These are phyloP conservation scores for Penicillium manginii DNA, from an alignment of 495 filamentous ascomycete species.

Conservation along the genomic window DNA sequence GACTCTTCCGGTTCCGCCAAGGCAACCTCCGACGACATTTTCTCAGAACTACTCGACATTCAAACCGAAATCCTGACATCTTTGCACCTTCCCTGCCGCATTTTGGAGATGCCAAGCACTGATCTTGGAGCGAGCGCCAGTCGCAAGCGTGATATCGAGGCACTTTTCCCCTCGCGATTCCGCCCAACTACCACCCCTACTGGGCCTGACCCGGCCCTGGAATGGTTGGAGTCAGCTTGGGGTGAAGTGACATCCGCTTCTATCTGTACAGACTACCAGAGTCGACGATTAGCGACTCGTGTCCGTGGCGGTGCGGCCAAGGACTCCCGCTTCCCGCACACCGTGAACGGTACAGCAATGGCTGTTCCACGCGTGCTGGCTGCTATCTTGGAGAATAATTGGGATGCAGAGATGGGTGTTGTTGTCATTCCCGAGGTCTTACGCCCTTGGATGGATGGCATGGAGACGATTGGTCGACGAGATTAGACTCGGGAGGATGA, in stretches of 20 bases:
- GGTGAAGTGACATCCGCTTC: conserved; percentile 91
- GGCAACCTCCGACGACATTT: conserved; percentile 57
- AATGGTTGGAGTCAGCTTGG: conserved; percentile 74
- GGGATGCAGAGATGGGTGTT: conserved; percentile 65
- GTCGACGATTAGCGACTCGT: conserved; percentile 75
- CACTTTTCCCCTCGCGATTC: conserved; percentile 83
- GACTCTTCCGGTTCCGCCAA: conserved; percentile 11
- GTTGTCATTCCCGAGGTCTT: conserved; percentile 79
- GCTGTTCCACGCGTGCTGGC: conserved; percentile 89
- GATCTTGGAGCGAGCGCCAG: conserved; percentile 88
- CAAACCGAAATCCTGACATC: conserved; percentile 79
- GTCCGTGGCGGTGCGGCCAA: conserved; percentile 49
- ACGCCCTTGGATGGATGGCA: conserved; percentile 79
- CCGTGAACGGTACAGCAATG: conserved; percentile 92
- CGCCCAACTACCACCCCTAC: conserved; percentile 17
- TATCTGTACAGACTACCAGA: conserved; percentile 95
- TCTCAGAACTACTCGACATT: conserved; percentile 80
- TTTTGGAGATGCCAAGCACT: conserved; percentile 87
- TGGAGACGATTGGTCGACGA: conserved; percentile 59
- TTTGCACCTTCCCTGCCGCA: conserved; percentile 80
- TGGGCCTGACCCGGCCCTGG: conserved; percentile 9
- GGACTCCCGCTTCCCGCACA: conserved; percentile 69
- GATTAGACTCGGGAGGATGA: neutral
- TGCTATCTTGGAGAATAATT: conserved; percentile 91
- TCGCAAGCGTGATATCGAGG: conserved; percentile 91